Base-by-base conservation (phyloP, 2,329 filamentous ascomycete species). In the Biscogniauxia mediterranea region DNA sequence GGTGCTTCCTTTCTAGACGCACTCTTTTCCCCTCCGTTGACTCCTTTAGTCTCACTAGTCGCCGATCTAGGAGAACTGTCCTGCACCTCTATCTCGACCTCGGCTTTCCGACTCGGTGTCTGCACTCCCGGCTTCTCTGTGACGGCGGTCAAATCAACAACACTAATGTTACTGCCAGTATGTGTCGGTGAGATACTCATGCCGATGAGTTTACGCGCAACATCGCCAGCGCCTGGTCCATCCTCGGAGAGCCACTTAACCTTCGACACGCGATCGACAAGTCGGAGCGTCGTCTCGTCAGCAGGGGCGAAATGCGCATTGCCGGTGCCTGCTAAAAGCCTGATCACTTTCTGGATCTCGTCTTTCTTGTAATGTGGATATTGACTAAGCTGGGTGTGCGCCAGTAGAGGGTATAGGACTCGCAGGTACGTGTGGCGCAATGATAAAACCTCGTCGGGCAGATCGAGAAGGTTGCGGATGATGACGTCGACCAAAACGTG, bases 401-500 rank as follows among this genome's bases (percentile, higher is more conserved):
- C 90, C 21, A 99, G 82, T 23, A 99, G 82, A 0, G 95, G 95
- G 71, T 96, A 93, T 13, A 99, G 80, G 3, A 99, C 95, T 32
- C 95, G 89, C 5, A 99, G 83, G 73, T 99, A 99, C 3, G 95
- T 99, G 75, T 99, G 95, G 46, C 94, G 87, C 60, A 99, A 80
- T 19, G 86, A 82, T 64, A 83, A 81, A 63, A 85, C 87, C 73
- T 97, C 94, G 70, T 94, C 89, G 0, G 96, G 95, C 8, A 99
- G 82, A 74, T 99, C 95, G 70, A 98, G 87, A n/a, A 99, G 82
- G 71, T 99, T 99, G 52, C 95, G 91, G 63, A 99, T 92, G 61
- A 99, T 93, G 66, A 99, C 95, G 72, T 99, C 95, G 54, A 98
- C 83, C 17, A 99, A 85, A 4, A 99, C 95, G 61, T 92, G 91